A percentile compares a stretch with the other conserved stretches of the same genome.
These are phyloP conservation scores for Zalaria obscura DNA, from an alignment of 2,329 filamentous ascomycete species.

Conservation along the genomic window DNA sequence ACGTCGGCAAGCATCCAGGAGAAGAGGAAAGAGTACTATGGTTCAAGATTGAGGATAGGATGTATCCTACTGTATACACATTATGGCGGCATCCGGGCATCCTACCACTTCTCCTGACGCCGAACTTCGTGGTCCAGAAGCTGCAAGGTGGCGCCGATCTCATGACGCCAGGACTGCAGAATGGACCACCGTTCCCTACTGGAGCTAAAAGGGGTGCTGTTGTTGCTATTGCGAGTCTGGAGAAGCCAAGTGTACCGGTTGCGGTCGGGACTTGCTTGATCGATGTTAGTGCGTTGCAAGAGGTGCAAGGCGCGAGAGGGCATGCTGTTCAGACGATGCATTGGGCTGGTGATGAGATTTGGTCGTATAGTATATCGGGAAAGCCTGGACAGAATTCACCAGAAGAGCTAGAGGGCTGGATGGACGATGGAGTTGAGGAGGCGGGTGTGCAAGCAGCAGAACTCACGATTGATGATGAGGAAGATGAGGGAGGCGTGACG, in stretches of 20 bases:
- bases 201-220: conserved; percentile 45
- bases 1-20: conserved; percentile 44
- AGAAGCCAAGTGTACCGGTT: conserved; percentile 45
- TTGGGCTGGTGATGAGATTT: conserved; percentile 57
- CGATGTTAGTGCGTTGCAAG: conserved; percentile 40
- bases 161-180: conserved; percentile 53
- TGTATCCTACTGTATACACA: conserved; percentile 48
- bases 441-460: conserved; percentile 25
- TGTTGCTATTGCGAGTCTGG: conserved; percentile 47
- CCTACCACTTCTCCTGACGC: conserved; percentile 50
- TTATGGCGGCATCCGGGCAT: conserved; percentile 50
- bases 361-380: conserved; percentile 44
- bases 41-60: conserved; percentile 46
- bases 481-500: conserved; percentile 32
- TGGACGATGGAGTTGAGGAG: conserved; percentile 16
- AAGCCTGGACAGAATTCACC: conserved; percentile 40
- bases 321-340: conserved; percentile 52
- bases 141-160: conserved; percentile 50
- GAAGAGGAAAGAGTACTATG: conserved; percentile 48
- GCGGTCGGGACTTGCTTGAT: conserved; percentile 52
- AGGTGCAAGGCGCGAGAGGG: conserved; percentile 46
- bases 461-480: conserved; percentile 28
- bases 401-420: conserved; percentile 38
- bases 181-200: conserved; percentile 48
- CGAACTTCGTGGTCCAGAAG: conserved; percentile 46